A percentile compares a stretch with the other conserved stretches of the same genome.
Conservation (phyloP, 441 rosid genomes). For the Manihot esculenta region DNA sequence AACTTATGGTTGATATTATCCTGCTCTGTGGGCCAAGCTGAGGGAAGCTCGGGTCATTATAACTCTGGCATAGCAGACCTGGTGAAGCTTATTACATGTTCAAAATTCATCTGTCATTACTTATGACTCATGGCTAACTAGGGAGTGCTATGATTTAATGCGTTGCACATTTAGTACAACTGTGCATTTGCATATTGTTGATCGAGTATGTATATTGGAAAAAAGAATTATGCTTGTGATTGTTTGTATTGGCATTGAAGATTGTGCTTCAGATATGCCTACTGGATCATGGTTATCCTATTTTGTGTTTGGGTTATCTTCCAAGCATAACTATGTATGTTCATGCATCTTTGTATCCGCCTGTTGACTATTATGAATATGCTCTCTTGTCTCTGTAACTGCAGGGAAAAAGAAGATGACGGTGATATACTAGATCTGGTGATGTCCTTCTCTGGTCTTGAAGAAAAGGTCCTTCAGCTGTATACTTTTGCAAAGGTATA, state of each 20-base stretch:
- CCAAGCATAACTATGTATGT: background rate
- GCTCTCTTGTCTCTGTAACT: slow-evolving; percentile 25
- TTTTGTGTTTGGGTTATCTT: background rate
- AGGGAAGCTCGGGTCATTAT: slow-evolving; percentile 10
- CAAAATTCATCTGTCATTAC: background rate
- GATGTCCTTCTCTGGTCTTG: slow-evolving; percentile 74
- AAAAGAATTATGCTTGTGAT: background rate
- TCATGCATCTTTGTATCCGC: background rate
- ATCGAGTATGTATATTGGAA: background rate
- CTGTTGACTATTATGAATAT: slow-evolving; percentile 18
- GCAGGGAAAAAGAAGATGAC: slow-evolving; percentile 65
- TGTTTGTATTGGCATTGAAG: background rate
- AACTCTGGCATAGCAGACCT: background rate
- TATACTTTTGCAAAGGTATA: slow-evolving; percentile 94
- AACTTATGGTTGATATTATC: slow-evolving; percentile 8
- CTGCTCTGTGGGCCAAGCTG: background rate
- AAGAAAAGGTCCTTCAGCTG: slow-evolving; percentile 87
- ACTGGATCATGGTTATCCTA: background rate
- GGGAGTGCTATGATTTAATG: background rate
- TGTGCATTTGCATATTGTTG: background rate
- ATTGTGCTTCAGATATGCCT: slow-evolving; percentile 3
- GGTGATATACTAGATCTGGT: slow-evolving; percentile 76
- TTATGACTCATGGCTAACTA: background rate
- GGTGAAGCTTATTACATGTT: background rate
- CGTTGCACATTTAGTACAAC: background rate